Base-by-base conservation (phyloP, 2,329 filamentous ascomycete genomes). In the Colletotrichum tanaceti region DNA sequence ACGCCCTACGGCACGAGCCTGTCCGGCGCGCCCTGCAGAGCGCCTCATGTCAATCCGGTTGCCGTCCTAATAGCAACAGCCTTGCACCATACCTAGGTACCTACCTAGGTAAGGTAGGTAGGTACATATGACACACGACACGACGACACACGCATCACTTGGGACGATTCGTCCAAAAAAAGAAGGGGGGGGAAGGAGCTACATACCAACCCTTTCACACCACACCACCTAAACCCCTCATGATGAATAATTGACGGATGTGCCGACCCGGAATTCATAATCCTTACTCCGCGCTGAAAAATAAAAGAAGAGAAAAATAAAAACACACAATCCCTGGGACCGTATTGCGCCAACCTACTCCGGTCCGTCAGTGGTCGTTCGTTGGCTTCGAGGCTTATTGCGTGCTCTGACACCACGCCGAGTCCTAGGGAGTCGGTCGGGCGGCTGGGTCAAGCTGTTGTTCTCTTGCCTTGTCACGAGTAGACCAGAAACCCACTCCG, bases 21-120 rank as follows among this genome's bases (percentile, higher is more conserved):
- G 50, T 39, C 44, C 24, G 58, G 16, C 16, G 49, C 62, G 65
- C 65, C 65, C 65, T 68, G 43, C 65, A 18, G 44, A 11, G 18
- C 61, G 62, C 65, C 65, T 55, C 65, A 65, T 57, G 65, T 57
- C 62, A 49, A 44, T 24, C 11, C 32, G 24, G 38, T 41, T 22
- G 28, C 32, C 20, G n/a, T 38, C 22, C 60, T 49, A n/a, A n/a
- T n/a, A 58, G 58, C n/a, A 57, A 50, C 57, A n/a, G 18, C 9
- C 20, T 7, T 38, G n/a, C 46, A 47, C 43, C 4, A 22, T 18
- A 44, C n/a, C n/a, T n/a, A n/a, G n/a, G n/a, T n/a, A n/a, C n/a
- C n/a, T n/a, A n/a, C n/a, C n/a, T n/a, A n/a, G n/a, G n/a, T n/a
- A n/a, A n/a, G n/a, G n/a, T n/a, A n/a, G n/a, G n/a, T n/a, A n/a